A percentile compares a stretch with the other conserved stretches of the same genome.
phyloP scores from a whole-genome alignment of 1,284 basidiomycete genomes.

The Fomitopsis schrenkii region DNA sequence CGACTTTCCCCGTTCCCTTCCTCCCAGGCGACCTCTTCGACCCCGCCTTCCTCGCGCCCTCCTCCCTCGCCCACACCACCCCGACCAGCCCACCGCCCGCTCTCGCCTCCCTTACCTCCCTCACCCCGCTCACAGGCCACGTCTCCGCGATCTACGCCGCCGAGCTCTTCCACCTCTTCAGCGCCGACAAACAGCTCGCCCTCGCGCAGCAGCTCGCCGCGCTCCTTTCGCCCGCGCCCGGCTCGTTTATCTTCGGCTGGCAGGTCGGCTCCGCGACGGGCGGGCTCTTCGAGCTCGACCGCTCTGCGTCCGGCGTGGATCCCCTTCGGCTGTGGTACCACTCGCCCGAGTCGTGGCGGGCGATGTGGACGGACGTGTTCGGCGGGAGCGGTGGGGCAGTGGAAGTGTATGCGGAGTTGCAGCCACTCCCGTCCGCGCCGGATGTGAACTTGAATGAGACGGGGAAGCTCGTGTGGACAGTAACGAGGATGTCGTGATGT shows the following conservation, averaged over 20 bases:
- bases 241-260: background rate
- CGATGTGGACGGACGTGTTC: background rate
- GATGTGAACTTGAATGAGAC: background rate
- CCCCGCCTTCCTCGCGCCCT: conserved; percentile 24
- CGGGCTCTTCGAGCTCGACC: background rate
- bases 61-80: conserved; percentile 21
- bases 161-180: conserved; percentile 49
- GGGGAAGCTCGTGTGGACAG: background rate
- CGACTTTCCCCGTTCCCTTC: conserved; percentile 41
- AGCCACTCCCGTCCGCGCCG: background rate
- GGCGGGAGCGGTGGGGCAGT: background rate
- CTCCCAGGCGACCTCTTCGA: conserved; percentile 39
- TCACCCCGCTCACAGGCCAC: conserved; percentile 41
- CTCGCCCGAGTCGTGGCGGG: background rate
- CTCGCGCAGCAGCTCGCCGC: background rate
- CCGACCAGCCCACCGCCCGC: conserved; percentile 23
- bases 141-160: conserved; percentile 44
- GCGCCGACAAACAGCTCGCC: conserved; percentile 22
- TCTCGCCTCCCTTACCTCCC: conserved; percentile 29
- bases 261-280: background rate
- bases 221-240: conserved; percentile 2
- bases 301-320: background rate
- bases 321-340: background rate
- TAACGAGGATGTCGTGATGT: background rate
- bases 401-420: background rate